Conservation (phyloP, 805 yeast species). For the Nakazawaea pomicola region DNA sequence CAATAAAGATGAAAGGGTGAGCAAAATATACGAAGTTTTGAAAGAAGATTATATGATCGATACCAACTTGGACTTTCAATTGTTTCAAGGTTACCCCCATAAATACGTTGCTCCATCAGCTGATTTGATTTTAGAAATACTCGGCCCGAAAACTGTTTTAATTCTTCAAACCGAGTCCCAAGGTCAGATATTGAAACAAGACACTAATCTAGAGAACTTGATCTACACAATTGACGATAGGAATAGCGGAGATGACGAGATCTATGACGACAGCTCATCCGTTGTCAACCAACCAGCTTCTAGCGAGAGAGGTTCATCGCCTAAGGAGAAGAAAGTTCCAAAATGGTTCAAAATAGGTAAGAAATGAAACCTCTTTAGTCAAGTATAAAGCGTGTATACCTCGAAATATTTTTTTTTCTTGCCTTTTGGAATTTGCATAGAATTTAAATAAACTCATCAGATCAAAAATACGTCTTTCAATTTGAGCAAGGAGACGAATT, state of each 20-base stretch:
- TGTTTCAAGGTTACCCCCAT: conserved; percentile 49
- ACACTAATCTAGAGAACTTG: conserved; percentile 1
- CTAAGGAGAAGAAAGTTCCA: conserved; percentile 20
- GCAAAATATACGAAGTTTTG: conserved; percentile 3
- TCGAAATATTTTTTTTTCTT: neutral
- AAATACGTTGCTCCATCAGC: conserved; percentile 54
- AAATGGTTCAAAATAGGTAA: conserved; percentile 29
- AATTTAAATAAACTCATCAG: neutral
- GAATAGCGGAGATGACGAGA: conserved; percentile 9
- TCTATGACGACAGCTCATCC: neutral
- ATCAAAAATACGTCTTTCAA: conserved; percentile 1
- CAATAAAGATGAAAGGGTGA: neutral
- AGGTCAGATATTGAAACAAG: conserved; percentile 1
- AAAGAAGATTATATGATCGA: conserved; percentile 3
- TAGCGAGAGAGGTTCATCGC: neutral
- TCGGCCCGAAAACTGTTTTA: conserved; percentile 8
- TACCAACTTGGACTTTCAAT: neutral
- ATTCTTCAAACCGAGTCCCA: neutral
- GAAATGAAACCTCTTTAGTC: no score
- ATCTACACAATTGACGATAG: conserved; percentile 12
- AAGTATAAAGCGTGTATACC: no score
- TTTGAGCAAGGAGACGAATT: no score
- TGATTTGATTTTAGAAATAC: conserved; percentile 1
- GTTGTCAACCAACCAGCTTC: conserved; percentile 9
- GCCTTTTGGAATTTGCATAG: neutral